Percentiles rank a stretch among this genome's conserved stretches.
Conservation (phyloP, 164 flowering plant genomes). For the Vitis cinerea region DNA sequence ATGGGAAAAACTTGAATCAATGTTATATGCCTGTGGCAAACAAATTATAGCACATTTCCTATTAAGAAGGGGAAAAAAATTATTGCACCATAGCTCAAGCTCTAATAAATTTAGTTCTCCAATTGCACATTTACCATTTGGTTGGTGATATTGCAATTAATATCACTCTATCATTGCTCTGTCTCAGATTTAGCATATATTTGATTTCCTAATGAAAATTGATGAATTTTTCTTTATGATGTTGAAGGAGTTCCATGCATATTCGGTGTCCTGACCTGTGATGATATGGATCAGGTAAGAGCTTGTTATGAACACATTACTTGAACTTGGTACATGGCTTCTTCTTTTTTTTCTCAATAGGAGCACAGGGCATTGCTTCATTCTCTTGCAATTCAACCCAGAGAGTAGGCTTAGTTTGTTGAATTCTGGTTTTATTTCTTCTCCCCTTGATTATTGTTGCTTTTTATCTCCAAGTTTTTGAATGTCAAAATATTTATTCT, state of each 20-base stretch:
- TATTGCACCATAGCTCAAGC: no score
- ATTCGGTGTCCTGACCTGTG: slow-evolving; percentile 92
- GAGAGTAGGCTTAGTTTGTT: slow-evolving; percentile 3
- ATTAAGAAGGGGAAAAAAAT: no score
- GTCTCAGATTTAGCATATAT: background rate
- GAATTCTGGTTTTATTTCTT: background rate
- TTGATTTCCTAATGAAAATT: background rate
- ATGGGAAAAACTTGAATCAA: no score
- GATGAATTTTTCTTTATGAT: slow-evolving; percentile 5
- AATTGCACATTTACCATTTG: background rate
- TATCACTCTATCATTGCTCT: background rate
- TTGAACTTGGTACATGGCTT: background rate
- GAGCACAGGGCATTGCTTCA: background rate
- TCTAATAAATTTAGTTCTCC: background rate
- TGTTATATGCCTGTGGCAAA: no score
- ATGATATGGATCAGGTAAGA: slow-evolving; percentile 93
- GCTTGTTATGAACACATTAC: background rate
- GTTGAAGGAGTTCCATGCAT: slow-evolving; percentile 89
- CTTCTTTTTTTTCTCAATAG: background rate
- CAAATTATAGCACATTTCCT: no score
- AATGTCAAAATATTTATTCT: background rate
- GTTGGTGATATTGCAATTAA: background rate
- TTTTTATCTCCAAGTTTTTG: background rate
- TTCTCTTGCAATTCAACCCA: background rate
- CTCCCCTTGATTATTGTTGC: background rate